A percentile compares a stretch with the other conserved stretches of the same genome.
Conservation (phyloP, 257 asterid genomes). For the Solanum stenotomum region DNA sequence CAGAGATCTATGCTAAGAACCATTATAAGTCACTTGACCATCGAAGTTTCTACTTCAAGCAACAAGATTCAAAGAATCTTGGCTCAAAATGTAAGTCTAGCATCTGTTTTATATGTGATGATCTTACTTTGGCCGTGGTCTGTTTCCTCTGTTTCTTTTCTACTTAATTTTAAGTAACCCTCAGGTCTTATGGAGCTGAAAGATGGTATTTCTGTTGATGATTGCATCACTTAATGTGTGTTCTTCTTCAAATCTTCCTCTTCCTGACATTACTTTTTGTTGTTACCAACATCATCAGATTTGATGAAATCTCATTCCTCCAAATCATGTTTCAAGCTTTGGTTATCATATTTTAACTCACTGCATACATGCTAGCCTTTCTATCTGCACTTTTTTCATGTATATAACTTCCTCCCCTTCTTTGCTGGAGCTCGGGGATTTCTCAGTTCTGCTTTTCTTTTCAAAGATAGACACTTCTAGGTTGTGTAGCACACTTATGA, state of each 20-base stretch:
- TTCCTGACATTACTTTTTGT: neutral
- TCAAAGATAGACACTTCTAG: neutral
- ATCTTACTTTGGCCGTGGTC: neutral
- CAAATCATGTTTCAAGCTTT: neutral
- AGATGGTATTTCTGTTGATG: neutral
- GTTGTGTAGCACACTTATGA: neutral
- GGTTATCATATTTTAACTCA: neutral
- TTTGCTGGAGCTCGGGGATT: neutral
- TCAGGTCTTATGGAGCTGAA: slow-evolving; percentile 1
- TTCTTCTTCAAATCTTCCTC: neutral
- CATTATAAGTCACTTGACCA: slow-evolving; percentile 96
- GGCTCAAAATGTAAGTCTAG: slow-evolving; percentile 78
- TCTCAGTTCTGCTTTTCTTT: neutral
- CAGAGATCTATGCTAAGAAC: slow-evolving; percentile 87
- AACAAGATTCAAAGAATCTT: slow-evolving; percentile 92
- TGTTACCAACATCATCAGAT: neutral
- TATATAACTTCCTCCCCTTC: neutral
- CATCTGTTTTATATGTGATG: neutral
- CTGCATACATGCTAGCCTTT: neutral
- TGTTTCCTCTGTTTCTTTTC: neutral
- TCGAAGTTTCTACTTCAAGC: slow-evolving; percentile 98
- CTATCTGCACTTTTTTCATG: neutral
- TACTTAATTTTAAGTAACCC: neutral
- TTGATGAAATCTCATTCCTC: neutral
- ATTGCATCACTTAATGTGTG: neutral